phyloP scores from a whole-genome alignment of 495 filamentous ascomycete species.

The Pseudoneurospora amorphoporcata region DNA sequence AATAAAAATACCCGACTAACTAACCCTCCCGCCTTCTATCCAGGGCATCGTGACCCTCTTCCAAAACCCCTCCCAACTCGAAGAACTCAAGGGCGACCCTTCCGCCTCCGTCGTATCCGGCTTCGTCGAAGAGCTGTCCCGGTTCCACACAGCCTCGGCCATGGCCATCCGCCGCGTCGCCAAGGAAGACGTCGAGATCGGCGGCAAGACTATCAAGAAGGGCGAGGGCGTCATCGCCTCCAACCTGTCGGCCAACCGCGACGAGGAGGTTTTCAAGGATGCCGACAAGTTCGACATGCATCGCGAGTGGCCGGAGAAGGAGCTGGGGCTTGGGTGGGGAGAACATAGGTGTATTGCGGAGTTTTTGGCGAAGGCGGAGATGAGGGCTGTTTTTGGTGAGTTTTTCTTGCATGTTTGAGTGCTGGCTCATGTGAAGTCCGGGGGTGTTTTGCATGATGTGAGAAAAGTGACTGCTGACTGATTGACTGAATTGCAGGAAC shows the following conservation, averaged over 20 bases:
- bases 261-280: slow-evolving; percentile 32
- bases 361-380: slow-evolving; percentile 28
- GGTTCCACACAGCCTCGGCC: slow-evolving; percentile 34
- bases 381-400: slow-evolving; percentile 31
- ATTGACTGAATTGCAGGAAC: slow-evolving; percentile 11
- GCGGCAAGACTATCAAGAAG: slow-evolving; percentile 29
- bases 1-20: neutral
- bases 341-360: slow-evolving; percentile 36
- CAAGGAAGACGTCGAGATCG: slow-evolving; percentile 33
- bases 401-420: neutral
- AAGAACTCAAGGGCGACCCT: slow-evolving; percentile 28
- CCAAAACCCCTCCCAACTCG: slow-evolving; percentile 27
- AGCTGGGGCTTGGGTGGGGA: slow-evolving; percentile 36
- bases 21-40: neutral
- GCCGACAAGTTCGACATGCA: slow-evolving; percentile 34
- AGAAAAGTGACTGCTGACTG: neutral
- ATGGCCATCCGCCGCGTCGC: slow-evolving; percentile 34
- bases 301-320: slow-evolving; percentile 19
- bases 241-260: slow-evolving; percentile 36
- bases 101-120: slow-evolving; percentile 6
- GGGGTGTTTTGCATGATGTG: neutral
- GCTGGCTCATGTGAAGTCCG: neutral
- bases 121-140: slow-evolving; percentile 37
- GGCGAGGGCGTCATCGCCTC: slow-evolving; percentile 37
- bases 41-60: slow-evolving; percentile 31